Conservation (phyloP, 768 basidiomycete genomes). For the Psilocybe sp. region DNA sequence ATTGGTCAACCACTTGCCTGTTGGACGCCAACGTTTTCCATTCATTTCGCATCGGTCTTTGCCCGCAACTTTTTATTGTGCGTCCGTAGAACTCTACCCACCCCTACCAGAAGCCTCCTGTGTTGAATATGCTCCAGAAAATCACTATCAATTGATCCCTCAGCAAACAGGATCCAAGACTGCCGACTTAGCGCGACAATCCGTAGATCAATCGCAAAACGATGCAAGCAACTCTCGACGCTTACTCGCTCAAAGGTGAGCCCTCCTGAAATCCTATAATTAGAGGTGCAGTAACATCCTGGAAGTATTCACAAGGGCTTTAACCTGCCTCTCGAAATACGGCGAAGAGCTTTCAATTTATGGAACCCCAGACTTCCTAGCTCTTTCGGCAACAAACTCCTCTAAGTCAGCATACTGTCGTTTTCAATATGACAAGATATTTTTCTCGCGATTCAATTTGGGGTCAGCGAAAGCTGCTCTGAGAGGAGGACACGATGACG, state of each 20-base stretch:
- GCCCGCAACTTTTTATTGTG: too few species aligned
- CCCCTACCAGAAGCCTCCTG: too few species aligned
- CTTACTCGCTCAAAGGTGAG: constrained; percentile 50
- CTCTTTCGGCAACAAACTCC: constrained; percentile 74
- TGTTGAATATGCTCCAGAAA: too few species aligned
- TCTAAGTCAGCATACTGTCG: constrained; percentile 81
- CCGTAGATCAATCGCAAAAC: background rate
- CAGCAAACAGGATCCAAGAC: too few species aligned
- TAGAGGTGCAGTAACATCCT: constrained; percentile 12
- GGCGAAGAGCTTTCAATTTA: constrained; percentile 77
- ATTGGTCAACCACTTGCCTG: too few species aligned
- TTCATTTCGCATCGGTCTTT: too few species aligned
- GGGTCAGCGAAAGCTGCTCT: constrained; percentile 17
- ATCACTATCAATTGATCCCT: too few species aligned
- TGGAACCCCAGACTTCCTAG: constrained; percentile 56
- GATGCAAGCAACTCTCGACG: constrained; percentile 73
- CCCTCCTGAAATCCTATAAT: constrained; percentile 3
- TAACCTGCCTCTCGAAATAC: constrained; percentile 77
- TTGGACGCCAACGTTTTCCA: too few species aligned
- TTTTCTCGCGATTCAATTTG: constrained; percentile 68
- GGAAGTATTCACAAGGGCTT: constrained; percentile 70
- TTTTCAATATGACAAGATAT: constrained; percentile 64
- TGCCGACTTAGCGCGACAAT: too few species aligned
- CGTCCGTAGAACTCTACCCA: too few species aligned
- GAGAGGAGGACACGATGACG: constrained; percentile 15